Conservation (phyloP, 306 rosid genomes). For the Morella rubra region DNA sequence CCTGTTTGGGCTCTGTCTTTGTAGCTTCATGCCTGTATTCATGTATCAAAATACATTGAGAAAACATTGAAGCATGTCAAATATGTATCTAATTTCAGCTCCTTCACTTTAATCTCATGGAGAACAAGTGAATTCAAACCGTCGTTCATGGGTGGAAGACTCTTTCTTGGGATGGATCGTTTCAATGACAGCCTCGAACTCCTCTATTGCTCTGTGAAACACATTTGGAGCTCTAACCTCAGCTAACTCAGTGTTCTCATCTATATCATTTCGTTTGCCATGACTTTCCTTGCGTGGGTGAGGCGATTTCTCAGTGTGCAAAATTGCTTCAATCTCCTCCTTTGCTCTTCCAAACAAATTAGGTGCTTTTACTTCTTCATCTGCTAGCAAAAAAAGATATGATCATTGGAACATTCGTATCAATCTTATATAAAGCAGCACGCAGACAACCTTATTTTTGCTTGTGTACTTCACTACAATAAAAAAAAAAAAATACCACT, state of each 20-base stretch:
- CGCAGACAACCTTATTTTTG: neutral
- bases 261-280: slow-evolving; percentile 39
- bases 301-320: slow-evolving; percentile 21
- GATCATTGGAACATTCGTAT: neutral
- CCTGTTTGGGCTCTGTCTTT: slow-evolving; percentile 28
- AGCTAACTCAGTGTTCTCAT: slow-evolving; percentile 39
- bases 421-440: too few species aligned
- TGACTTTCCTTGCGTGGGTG: slow-evolving; percentile 41
- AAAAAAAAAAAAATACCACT: neutral
- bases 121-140: slow-evolving; percentile 25
- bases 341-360: slow-evolving; percentile 26
- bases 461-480: neutral
- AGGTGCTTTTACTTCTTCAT: slow-evolving; percentile 28
- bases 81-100: neutral
- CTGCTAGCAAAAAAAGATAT: slow-evolving; percentile 24
- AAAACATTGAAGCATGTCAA: slow-evolving; percentile 7
- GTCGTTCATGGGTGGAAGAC: slow-evolving; percentile 28
- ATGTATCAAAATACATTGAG: slow-evolving; percentile 16
- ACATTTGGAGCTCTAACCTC: slow-evolving; percentile 66
- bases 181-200: slow-evolving; percentile 56
- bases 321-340: slow-evolving; percentile 28
- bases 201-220: slow-evolving; percentile 69
- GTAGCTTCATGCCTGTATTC: slow-evolving; percentile 32
- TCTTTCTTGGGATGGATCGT: slow-evolving; percentile 50
- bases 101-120: neutral